Evolutionary conservation across 768 basidiomycete species (phyloP).

Genomic region (Leccinum disarticulatum): DNA sequence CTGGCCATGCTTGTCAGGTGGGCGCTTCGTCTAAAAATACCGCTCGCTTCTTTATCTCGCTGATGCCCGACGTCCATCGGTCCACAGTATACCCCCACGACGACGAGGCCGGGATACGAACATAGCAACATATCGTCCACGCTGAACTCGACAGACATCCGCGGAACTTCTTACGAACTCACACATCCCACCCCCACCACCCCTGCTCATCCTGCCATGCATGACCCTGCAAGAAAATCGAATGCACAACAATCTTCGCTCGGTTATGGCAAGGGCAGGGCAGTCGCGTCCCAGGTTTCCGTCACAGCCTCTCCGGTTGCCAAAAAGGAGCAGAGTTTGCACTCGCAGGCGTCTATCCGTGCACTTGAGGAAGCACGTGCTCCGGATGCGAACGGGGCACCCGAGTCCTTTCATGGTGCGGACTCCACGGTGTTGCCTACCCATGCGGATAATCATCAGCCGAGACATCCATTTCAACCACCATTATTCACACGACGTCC

Average conservation of each 20-base stretch:
- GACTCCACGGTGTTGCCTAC: slow-evolving; percentile 8
- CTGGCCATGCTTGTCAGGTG: slow-evolving; percentile 70
- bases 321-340: slow-evolving; percentile 12
- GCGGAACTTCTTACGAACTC: slow-evolving; percentile 31
- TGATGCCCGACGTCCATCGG: slow-evolving; percentile 9
- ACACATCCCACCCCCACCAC: slow-evolving; percentile 17
- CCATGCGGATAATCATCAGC: slow-evolving; percentile 11
- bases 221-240: slow-evolving; percentile 13
- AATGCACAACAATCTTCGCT: slow-evolving; percentile 23
- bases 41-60: background rate
- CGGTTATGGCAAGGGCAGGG: slow-evolving; percentile 21
- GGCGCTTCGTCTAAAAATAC: slow-evolving; percentile 22
- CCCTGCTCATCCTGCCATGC: slow-evolving; percentile 11
- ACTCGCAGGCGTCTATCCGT: slow-evolving; percentile 20
- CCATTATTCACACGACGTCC: slow-evolving; percentile 33
- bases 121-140: slow-evolving; percentile 21
- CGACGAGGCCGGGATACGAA: slow-evolving; percentile 24
- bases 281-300: slow-evolving; percentile 12
- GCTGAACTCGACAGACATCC: slow-evolving; percentile 23
- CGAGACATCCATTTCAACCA: slow-evolving; percentile 9
- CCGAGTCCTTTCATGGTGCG: slow-evolving; percentile 10
- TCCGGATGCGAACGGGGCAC: slow-evolving; percentile 4
- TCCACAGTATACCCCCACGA: slow-evolving; percentile 25
- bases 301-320: slow-evolving; percentile 13
- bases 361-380: slow-evolving; percentile 22